Percentiles rank a stretch among this genome's conserved stretches.
Evolutionary conservation across 106 monocot species (phyloP).

Genomic region (Ottelia alismoides): DNA sequence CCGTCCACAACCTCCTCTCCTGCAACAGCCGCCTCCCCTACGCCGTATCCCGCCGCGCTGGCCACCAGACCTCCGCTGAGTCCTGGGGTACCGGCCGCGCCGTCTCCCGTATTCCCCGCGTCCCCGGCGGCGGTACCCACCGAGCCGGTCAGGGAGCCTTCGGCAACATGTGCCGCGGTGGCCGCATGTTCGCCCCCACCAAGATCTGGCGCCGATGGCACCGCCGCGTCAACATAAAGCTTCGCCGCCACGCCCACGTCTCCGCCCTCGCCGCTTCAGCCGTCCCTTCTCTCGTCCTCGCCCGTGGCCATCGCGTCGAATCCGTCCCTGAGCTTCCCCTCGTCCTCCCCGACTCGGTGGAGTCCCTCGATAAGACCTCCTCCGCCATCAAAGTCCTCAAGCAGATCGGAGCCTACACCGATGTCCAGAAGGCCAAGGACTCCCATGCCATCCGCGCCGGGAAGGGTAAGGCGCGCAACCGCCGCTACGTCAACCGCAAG

Average conservation of each 20-base stretch:
- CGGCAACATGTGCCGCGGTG: constrained; percentile 62
- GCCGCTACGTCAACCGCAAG: constrained; percentile 47
- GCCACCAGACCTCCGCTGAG: constrained; percentile 90
- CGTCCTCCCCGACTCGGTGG: constrained; percentile 43
- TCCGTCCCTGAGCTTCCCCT: constrained; percentile 44
- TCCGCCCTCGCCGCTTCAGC: constrained; percentile 55
- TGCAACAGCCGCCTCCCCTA: constrained; percentile 56
- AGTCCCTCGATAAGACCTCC: constrained; percentile 48
- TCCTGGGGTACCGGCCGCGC: constrained; percentile 90
- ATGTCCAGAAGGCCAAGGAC: constrained; percentile 70
- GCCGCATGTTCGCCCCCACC: constrained; percentile 86
- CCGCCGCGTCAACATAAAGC: constrained; percentile 37
- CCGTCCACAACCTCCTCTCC: constrained; percentile 40
- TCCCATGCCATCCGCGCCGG: constrained; percentile 43
- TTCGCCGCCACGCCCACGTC: constrained; percentile 32
- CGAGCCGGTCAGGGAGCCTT: constrained; percentile 74
- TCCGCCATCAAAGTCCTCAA: constrained; percentile 49
- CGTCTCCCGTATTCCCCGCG: constrained; percentile 75
- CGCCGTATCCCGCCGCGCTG: constrained; percentile 49
- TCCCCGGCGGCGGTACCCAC: constrained; percentile 79
- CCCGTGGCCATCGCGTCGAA: constrained; percentile 47
- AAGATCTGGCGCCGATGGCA: constrained; percentile 82
- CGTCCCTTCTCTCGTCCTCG: constrained; percentile 40
- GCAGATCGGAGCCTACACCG: constrained; percentile 47
- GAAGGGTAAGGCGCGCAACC: constrained; percentile 72